Percentiles rank a stretch among this genome's conserved stretches.
These are phyloP conservation scores for Amanita jacksonii DNA, from an alignment of 768 basidiomycete species.

Conservation along the genomic window DNA sequence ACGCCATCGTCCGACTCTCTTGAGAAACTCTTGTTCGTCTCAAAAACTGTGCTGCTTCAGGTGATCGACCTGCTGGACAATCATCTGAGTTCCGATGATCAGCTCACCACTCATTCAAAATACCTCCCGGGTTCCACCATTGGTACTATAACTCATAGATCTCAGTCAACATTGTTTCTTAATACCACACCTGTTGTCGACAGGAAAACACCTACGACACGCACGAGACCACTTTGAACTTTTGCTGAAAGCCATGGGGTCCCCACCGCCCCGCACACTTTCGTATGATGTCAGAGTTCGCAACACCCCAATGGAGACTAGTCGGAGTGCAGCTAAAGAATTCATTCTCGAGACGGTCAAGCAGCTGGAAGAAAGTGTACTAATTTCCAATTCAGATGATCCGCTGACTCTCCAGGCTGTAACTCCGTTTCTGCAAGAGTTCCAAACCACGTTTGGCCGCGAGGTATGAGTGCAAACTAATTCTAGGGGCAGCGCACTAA, in stretches of 20 bases:
- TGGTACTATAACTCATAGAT: constrained; percentile 36
- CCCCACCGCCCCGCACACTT: constrained; percentile 39
- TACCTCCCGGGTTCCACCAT: constrained; percentile 84
- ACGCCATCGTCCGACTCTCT: constrained; percentile 17
- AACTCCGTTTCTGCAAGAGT: constrained; percentile 66
- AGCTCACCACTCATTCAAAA: constrained; percentile 59
- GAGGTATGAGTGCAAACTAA: constrained; percentile 42
- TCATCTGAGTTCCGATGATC: constrained; percentile 55
- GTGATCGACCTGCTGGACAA: constrained; percentile 66
- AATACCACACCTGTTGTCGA: not conserved
- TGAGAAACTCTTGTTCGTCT: constrained; percentile 54
- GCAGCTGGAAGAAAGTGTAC: constrained; percentile 45
- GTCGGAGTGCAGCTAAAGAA: constrained; percentile 44
- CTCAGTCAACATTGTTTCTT: too few relatives aligned
- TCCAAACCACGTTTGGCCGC: constrained; percentile 74
- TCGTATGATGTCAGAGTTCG: constrained; percentile 71
- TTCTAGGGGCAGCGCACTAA: not conserved
- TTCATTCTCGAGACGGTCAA: constrained; percentile 48
- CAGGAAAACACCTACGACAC: constrained; percentile 83
- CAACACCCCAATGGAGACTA: constrained; percentile 80
- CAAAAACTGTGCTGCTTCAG: constrained; percentile 58
- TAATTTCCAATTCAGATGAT: constrained; percentile 38
- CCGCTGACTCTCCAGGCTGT: constrained; percentile 70
- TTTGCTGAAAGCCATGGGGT: constrained; percentile 44
- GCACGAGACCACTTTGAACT: constrained; percentile 76